Conservation (phyloP, 768 basidiomycete genomes). For the Clitopilus passeckerianus region DNA sequence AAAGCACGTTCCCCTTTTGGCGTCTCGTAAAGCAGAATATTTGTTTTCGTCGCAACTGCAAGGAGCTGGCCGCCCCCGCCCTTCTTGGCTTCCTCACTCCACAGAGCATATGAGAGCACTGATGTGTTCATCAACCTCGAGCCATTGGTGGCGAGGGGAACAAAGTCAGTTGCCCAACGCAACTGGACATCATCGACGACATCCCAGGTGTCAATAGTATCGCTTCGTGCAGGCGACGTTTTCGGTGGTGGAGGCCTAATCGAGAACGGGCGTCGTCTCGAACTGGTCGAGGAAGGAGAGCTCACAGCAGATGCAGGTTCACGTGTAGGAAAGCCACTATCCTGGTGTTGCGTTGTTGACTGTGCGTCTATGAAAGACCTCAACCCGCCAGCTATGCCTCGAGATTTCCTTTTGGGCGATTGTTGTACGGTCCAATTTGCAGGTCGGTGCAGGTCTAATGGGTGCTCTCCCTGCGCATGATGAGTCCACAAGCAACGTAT, state of each 20-base stretch:
- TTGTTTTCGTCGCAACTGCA: conserved; percentile 71
- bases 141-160: conserved; percentile 65
- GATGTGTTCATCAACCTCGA: conserved; percentile 57
- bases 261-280: conserved; percentile 3
- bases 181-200: conserved; percentile 68
- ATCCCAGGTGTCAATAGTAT: conserved; percentile 62
- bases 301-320: conserved; percentile 8
- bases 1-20: conserved; percentile 81
- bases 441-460: conserved; percentile 54
- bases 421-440: conserved; percentile 47
- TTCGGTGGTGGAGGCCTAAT: conserved; percentile 10
- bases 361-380: conserved; percentile 48
- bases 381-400: conserved; percentile 57
- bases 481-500: background rate
- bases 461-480: conserved; percentile 43
- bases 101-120: conserved; percentile 65
- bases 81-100: conserved; percentile 50
- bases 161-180: conserved; percentile 86
- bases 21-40: conserved; percentile 75
- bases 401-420: conserved; percentile 40
- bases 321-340: background rate
- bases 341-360: conserved; percentile 5
- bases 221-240: conserved; percentile 10
- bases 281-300: conserved; percentile 17
- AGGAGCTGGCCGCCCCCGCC: conserved; percentile 49